A percentile compares a stretch with the other conserved stretches of the same genome.
These are phyloP conservation scores for Didymella pomorum DNA, from an alignment of 2,329 filamentous ascomycete genomes.

Conservation along the genomic window DNA sequence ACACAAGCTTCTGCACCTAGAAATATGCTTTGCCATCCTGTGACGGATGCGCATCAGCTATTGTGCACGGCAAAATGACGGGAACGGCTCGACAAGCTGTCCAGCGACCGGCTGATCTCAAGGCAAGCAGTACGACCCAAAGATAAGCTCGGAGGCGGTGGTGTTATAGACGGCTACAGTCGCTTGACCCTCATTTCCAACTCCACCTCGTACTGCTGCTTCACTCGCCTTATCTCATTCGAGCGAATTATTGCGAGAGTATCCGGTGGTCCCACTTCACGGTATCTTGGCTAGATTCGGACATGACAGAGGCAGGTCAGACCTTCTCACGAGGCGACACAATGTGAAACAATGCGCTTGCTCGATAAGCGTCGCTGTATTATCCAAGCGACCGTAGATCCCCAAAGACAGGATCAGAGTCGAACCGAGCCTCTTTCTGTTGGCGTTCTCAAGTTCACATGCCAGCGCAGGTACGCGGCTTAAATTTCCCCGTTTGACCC, in stretches of 20 bases:
- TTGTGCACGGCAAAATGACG: not conserved
- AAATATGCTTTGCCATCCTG: not conserved
- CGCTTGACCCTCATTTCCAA: not conserved
- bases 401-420: not conserved
- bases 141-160: not conserved
- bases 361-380: not conserved
- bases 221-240: not conserved
- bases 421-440: not conserved
- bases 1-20: not conserved
- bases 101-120: not conserved
- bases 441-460: constrained; percentile 9
- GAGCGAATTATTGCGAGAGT: constrained; percentile 14
- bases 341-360: not conserved
- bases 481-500: constrained; percentile 12
- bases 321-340: not conserved
- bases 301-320: not conserved
- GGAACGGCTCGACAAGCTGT: not conserved
- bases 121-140: not conserved
- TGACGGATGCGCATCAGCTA: not conserved
- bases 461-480: constrained; percentile 11
- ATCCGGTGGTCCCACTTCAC: constrained; percentile 1
- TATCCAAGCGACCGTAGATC: not conserved
- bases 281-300: not conserved
- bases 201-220: not conserved
- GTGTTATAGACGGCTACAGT: not conserved